phyloP scores from a whole-genome alignment of 2,329 filamentous ascomycete species.

The Sporothrix brunneoviolacea region DNA sequence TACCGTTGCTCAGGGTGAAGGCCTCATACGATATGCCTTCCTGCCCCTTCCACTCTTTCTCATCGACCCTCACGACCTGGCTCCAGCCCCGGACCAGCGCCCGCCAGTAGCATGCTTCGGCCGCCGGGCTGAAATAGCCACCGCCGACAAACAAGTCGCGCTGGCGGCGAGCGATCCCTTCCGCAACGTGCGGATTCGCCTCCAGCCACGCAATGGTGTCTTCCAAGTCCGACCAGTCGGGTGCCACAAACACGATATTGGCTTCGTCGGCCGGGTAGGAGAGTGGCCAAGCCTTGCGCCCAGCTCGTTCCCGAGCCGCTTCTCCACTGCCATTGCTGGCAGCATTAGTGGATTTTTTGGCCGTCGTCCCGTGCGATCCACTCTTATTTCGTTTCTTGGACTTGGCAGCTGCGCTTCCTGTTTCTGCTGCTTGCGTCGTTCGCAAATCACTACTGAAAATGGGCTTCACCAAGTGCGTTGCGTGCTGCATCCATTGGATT shows the following conservation, averaged over 20 bases:
- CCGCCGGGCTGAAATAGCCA: conserved; percentile 37
- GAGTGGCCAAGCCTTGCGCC: conserved; percentile 29
- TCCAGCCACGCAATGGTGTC: conserved; percentile 36
- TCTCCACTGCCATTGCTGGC: not conserved
- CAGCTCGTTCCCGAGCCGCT: not conserved
- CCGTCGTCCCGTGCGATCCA: not conserved
- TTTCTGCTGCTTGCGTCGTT: not conserved
- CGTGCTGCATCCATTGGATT: conserved; percentile 38
- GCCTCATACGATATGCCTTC: conserved; percentile 35
- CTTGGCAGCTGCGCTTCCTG: not conserved
- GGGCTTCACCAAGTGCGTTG: conserved; percentile 36
- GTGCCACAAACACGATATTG: conserved; percentile 38
- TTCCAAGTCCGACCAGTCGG: conserved; percentile 41
- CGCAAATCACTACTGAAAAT: conserved; percentile 24
- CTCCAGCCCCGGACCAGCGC: conserved; percentile 39
- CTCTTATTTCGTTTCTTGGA: not conserved
- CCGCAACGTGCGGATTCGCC: conserved; percentile 30
- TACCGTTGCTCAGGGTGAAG: conserved; percentile 27
- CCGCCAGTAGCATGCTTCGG: conserved; percentile 44
- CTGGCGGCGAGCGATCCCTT: conserved; percentile 37
- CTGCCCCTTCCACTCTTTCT: conserved; percentile 28
- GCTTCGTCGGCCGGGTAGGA: conserved; percentile 27
- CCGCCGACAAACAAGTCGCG: conserved; percentile 30
- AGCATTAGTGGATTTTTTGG: not conserved
- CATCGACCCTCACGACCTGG: conserved; percentile 30